Evolutionary conservation across 1,284 basidiomycete species (phyloP).

Genomic region (Megacollybia platyphylla): DNA sequence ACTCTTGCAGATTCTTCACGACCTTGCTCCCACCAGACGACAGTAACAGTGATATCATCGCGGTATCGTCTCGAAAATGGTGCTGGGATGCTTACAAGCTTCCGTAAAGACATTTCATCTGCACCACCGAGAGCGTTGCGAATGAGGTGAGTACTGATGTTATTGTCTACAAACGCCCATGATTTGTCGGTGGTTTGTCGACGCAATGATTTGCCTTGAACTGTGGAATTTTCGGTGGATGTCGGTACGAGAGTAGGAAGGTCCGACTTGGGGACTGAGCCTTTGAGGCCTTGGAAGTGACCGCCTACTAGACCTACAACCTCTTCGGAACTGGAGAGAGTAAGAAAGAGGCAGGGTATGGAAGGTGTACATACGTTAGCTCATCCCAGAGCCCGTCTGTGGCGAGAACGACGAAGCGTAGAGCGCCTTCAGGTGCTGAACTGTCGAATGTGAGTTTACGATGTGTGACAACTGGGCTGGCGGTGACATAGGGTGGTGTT

Average conservation of each 20-base stretch:
- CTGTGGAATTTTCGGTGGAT: constrained; percentile 29
- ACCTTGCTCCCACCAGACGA: constrained; percentile 71
- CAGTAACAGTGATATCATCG: constrained; percentile 88
- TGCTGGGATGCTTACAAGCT: constrained; percentile 76
- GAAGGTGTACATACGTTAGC: constrained; percentile 31
- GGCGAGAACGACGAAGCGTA: constrained; percentile 76
- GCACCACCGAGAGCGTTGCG: constrained; percentile 90
- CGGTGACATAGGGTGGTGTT: constrained; percentile 93
- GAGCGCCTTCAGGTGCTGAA: constrained; percentile 19
- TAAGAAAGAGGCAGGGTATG: not conserved
- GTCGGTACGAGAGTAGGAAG: constrained; percentile 45
- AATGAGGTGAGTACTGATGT: constrained; percentile 84
- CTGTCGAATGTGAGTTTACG: constrained; percentile 42
- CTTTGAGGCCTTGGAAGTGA: constrained; percentile 65
- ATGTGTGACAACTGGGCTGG: constrained; percentile 83
- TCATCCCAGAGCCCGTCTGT: constrained; percentile 96
- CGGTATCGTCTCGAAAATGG: constrained; percentile 70
- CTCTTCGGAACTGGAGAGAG: constrained; percentile 64
- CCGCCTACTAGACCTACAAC: constrained; percentile 85
- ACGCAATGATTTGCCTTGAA: constrained; percentile 53
- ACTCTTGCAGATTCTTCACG: constrained; percentile 23
- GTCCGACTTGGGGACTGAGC: constrained; percentile 42
- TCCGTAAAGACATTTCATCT: constrained; percentile 53
- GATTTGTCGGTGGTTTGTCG: constrained; percentile 25
- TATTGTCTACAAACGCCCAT: constrained; percentile 82